phyloP scores from a whole-genome alignment of 345 rosid species.

The Eucalyptus globulus region DNA sequence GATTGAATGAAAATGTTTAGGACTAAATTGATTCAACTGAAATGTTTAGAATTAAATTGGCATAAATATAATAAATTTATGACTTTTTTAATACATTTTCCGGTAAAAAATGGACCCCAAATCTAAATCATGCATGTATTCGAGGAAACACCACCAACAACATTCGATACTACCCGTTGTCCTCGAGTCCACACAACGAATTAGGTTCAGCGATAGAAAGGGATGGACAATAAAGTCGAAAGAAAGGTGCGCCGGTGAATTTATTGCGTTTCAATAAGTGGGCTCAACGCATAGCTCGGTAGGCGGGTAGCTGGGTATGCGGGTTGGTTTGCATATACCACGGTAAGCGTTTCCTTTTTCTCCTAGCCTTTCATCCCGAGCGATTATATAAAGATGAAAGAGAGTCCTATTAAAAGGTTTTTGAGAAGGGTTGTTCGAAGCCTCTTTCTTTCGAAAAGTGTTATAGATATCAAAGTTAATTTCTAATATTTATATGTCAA shows the following conservation, averaged over 20 bases:
- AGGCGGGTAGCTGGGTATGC: not conserved
- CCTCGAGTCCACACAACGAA: not conserved
- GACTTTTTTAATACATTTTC: rapidly evolving
- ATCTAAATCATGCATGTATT: not conserved
- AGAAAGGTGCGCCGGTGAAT: not conserved
- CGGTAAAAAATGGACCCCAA: not conserved
- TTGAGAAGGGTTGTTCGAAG: not conserved
- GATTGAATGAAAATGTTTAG: too few relatives aligned
- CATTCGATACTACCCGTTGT: not conserved
- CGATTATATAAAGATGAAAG: not conserved
- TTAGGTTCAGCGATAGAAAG: not conserved
- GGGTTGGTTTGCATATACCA: not conserved
- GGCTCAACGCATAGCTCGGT: not conserved
- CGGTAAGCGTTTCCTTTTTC: not conserved
- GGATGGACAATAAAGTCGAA: not conserved
- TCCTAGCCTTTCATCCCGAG: not conserved
- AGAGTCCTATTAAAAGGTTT: not conserved
- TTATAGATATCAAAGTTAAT: not conserved
- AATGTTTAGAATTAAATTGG: too few relatives aligned
- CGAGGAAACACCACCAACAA: not conserved
- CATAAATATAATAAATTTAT: rapidly evolving
- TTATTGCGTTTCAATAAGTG: not conserved
- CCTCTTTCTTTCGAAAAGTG: not conserved
- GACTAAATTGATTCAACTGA: too few relatives aligned
- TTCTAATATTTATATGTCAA: not conserved